A percentile compares a stretch with the other conserved stretches of the same genome.
Conservation (phyloP, 306 rosid species). For the Vicia sativa region DNA sequence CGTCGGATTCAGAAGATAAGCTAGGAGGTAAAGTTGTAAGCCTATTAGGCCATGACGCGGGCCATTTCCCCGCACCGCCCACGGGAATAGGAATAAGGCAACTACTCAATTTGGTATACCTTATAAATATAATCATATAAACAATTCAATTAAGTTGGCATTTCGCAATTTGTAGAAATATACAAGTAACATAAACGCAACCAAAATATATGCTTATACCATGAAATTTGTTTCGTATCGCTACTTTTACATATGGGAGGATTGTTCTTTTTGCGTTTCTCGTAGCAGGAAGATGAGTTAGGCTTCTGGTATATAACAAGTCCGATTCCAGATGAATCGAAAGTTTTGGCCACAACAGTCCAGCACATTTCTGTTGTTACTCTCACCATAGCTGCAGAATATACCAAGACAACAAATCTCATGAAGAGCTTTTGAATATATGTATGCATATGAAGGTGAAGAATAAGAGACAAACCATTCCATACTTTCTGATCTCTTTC, state of each 20-base stretch:
- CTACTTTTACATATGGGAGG: conserved; percentile 71
- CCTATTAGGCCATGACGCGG: conserved; percentile 86
- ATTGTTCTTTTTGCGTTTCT: conserved; percentile 52
- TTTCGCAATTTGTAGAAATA: not conserved
- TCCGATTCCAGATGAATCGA: conserved; percentile 78
- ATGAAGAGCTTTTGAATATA: too few relatives aligned
- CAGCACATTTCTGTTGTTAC: conserved; percentile 82
- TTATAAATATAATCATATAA: conserved; percentile 40
- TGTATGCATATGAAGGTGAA: not conserved
- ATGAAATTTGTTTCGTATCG: conserved; percentile 63
- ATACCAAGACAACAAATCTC: not conserved
- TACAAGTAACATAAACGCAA: conserved; percentile 6
- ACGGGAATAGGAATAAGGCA: conserved; percentile 73
- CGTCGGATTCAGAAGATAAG: conserved; percentile 52
- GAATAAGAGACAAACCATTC: conserved; percentile 67
- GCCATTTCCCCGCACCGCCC: conserved; percentile 68
- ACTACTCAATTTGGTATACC: conserved; percentile 66
- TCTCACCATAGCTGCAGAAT: conserved; percentile 67
- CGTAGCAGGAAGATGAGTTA: conserved; percentile 65
- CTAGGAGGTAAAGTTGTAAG: conserved; percentile 75
- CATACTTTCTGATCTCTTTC: conserved; percentile 75
- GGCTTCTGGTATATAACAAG: conserved; percentile 95
- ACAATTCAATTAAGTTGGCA: not conserved
- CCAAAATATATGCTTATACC: conserved; percentile 51
- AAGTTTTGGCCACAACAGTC: conserved; percentile 69